Evolutionary conservation across 163 green algal genomes (phyloP).

Genomic region (Chlorella variabilis): DNA sequence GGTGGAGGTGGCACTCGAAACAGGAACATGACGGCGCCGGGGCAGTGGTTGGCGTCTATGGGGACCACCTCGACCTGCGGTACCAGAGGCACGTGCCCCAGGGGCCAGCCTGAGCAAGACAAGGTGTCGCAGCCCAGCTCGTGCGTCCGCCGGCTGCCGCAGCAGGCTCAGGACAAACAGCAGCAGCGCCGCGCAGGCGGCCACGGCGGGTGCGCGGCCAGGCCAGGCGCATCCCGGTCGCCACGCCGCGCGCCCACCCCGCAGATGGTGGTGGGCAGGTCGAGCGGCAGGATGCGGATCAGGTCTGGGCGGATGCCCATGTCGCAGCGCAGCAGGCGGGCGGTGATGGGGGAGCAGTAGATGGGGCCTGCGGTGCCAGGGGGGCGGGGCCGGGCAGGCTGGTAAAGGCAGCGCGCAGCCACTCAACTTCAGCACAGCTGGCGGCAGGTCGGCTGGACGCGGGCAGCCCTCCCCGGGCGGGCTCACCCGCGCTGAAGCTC

Average conservation of each 20-base stretch:
- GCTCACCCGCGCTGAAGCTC: not conserved
- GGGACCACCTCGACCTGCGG: slow-evolving; percentile 75
- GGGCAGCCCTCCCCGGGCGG: too few relatives aligned
- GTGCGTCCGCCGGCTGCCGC: too few relatives aligned
- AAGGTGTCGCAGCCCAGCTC: too few relatives aligned
- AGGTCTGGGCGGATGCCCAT: slow-evolving; percentile 55
- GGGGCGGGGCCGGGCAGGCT: not conserved
- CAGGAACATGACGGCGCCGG: slow-evolving; percentile 87
- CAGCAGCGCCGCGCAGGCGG: too few relatives aligned
- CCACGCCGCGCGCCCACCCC: not conserved
- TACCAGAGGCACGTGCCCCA: not conserved
- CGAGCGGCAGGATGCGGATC: slow-evolving; percentile 52
- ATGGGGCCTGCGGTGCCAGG: slow-evolving; percentile 60
- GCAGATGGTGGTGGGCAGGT: slow-evolving; percentile 53
- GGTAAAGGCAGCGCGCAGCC: not conserved
- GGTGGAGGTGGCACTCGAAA: slow-evolving; percentile 59
- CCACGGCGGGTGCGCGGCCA: too few relatives aligned
- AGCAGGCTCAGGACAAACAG: too few relatives aligned
- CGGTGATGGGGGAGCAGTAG: slow-evolving; percentile 86
- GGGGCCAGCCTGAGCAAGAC: too few relatives aligned
- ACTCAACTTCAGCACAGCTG: not conserved
- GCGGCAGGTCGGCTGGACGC: too few relatives aligned
- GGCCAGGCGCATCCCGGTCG: too few relatives aligned
- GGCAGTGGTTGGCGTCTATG: slow-evolving; percentile 97
- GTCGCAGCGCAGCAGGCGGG: slow-evolving; percentile 70